A percentile compares a stretch with the other conserved stretches of the same genome.
These are phyloP conservation scores for Chlamydomonas sp. DNA, from an alignment of 139 green algal species.

Conservation along the genomic window DNA sequence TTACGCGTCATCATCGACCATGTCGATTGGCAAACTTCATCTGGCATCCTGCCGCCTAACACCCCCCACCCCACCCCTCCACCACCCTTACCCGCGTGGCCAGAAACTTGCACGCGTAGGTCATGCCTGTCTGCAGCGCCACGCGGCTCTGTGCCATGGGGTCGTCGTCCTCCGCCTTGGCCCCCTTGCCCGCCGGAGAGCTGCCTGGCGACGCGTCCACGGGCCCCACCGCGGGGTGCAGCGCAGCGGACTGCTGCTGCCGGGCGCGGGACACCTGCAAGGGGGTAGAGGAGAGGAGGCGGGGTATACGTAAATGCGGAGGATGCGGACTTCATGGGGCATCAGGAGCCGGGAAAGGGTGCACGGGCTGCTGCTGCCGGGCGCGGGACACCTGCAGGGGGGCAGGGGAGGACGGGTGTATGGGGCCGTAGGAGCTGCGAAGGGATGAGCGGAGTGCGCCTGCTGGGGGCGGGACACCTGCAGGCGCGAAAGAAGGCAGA, in stretches of 20 bases:
- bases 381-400: background rate
- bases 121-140: conserved; percentile 15
- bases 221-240: background rate
- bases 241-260: background rate
- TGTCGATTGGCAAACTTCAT: too few species aligned
- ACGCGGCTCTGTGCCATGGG: background rate
- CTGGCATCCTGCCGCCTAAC: too few species aligned
- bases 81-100: conserved; percentile 1
- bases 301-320: too few species aligned
- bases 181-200: background rate
- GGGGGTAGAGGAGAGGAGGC: too few species aligned
- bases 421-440: too few species aligned
- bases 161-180: background rate
- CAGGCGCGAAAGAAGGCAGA: too few species aligned
- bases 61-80: background rate
- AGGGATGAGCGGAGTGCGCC: background rate
- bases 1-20: too few species aligned
- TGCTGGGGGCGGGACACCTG: background rate
- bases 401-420: too few species aligned
- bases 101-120: conserved; percentile 36
- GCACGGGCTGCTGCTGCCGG: background rate
- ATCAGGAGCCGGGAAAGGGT: too few species aligned
- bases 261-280: background rate
- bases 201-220: too few species aligned
- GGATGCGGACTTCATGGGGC: too few species aligned